These are phyloP conservation scores for Coniella lustricola DNA, from an alignment of 2,329 filamentous ascomycete genomes.

Conservation along the genomic window DNA sequence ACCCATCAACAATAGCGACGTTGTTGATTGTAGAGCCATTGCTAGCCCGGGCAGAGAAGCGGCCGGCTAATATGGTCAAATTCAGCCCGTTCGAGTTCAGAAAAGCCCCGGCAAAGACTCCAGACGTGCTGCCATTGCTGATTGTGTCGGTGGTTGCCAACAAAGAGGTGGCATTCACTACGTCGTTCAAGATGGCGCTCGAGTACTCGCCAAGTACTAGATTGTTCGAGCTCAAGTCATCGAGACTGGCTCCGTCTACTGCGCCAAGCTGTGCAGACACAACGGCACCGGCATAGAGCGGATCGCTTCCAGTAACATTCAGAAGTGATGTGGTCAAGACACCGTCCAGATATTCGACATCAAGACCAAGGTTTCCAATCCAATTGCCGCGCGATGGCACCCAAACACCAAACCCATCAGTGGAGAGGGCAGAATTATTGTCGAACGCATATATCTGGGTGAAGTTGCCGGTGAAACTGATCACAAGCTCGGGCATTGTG, in stretches of 20 bases:
- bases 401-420: slow-evolving; percentile 82
- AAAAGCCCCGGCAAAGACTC: slow-evolving; percentile 73
- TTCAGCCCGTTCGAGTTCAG: slow-evolving; percentile 65
- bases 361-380: slow-evolving; percentile 69
- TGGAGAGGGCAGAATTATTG: slow-evolving; percentile 52
- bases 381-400: slow-evolving; percentile 79
- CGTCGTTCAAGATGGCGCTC: slow-evolving; percentile 44
- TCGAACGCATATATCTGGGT: slow-evolving; percentile 62
- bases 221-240: slow-evolving; percentile 17
- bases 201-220: slow-evolving; percentile 45
- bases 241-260: slow-evolving; percentile 64
- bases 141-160: slow-evolving; percentile 41
- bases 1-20: slow-evolving; percentile 72
- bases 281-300: slow-evolving; percentile 78
- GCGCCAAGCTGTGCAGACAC: slow-evolving; percentile 67
- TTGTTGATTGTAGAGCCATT: slow-evolving; percentile 72
- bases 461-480: slow-evolving; percentile 79
- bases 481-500: slow-evolving; percentile 60
- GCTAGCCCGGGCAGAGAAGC: slow-evolving; percentile 65
- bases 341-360: slow-evolving; percentile 62
- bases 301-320: slow-evolving; percentile 53
- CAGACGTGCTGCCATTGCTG: slow-evolving; percentile 41
- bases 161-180: slow-evolving; percentile 23
- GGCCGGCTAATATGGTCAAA: slow-evolving; percentile 80
- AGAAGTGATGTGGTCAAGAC: slow-evolving; percentile 62